These are phyloP conservation scores for Microbotryum intermedium DNA, from an alignment of 1,284 basidiomycete species.

Conservation along the genomic window DNA sequence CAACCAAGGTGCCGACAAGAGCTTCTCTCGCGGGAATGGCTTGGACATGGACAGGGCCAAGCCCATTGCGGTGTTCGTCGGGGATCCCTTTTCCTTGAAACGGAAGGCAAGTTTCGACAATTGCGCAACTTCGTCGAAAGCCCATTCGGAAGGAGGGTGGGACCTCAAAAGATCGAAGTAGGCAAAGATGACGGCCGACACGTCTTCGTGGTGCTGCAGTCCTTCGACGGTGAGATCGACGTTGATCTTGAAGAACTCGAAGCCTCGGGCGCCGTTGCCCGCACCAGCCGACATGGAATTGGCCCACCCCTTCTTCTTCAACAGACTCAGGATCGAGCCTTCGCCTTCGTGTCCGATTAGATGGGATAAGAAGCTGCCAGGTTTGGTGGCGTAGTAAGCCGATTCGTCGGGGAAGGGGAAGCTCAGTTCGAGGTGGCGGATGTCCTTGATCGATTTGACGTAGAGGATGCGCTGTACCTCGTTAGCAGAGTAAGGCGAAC, in stretches of 20 bases:
- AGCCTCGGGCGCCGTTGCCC: conserved; percentile 63
- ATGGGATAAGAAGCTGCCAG: conserved; percentile 70
- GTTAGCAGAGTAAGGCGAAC: conserved; percentile 52
- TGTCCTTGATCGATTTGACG: conserved; percentile 82
- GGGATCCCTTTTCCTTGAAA: conserved; percentile 74
- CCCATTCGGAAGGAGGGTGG: conserved; percentile 56
- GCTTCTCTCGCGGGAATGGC: conserved; percentile 69
- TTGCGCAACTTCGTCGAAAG: conserved; percentile 68
- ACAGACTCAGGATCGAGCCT: conserved; percentile 82
- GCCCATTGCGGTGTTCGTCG: conserved; percentile 71
- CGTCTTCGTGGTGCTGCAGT: conserved; percentile 69
- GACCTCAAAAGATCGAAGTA: conserved; percentile 77
- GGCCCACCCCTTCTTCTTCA: conserved; percentile 88
- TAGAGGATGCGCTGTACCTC: conserved; percentile 60
- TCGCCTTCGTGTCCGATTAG: conserved; percentile 94
- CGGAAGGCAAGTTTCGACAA: conserved; percentile 72
- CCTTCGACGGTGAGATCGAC: conserved; percentile 78
- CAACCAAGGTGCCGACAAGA: conserved; percentile 66
- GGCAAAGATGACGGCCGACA: conserved; percentile 68
- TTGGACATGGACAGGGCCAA: conserved; percentile 67
- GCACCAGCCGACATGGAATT: conserved; percentile 67
- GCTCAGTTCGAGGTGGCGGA: conserved; percentile 75
- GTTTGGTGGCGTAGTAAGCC: conserved; percentile 57
- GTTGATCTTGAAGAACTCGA: conserved; percentile 81
- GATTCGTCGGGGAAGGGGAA: conserved; percentile 62